These are phyloP conservation scores for Oemleria cerasiformis DNA, from an alignment of 306 rosid genomes.

Conservation along the genomic window DNA sequence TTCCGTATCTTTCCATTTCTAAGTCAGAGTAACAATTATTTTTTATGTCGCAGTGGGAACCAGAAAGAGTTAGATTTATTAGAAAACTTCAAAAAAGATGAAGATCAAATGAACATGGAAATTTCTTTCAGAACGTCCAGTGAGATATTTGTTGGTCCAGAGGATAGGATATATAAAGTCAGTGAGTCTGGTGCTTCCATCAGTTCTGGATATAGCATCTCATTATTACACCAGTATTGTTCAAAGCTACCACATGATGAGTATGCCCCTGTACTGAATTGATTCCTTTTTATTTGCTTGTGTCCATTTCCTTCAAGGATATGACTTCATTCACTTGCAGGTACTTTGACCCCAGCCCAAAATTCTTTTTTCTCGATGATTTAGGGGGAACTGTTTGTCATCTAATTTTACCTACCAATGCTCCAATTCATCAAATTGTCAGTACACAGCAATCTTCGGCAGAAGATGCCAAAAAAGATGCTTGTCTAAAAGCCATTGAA, in stretches of 20 bases:
- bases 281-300: constrained; percentile 20
- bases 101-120: constrained; percentile 66
- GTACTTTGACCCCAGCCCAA: constrained; percentile 82
- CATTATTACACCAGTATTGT: constrained; percentile 77
- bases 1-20: constrained; percentile 11
- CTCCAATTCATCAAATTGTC: constrained; percentile 59
- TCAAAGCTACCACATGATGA: constrained; percentile 91
- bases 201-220: constrained; percentile 69
- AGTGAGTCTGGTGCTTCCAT: constrained; percentile 80
- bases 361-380: constrained; percentile 64
- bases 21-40: constrained; percentile 14
- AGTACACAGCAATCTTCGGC: constrained; percentile 54
- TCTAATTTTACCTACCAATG: constrained; percentile 72
- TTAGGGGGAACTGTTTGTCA: constrained; percentile 71
- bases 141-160: constrained; percentile 48
- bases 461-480: constrained; percentile 77
- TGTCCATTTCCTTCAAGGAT: neutral
- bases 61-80: constrained; percentile 66
- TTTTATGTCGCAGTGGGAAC: constrained; percentile 52
- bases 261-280: constrained; percentile 45
- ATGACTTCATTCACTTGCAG: constrained; percentile 44
- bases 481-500: constrained; percentile 85
- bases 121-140: constrained; percentile 51
- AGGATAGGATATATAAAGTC: constrained; percentile 63
- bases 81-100: constrained; percentile 54